Evolutionary conservation across 2,329 filamentous ascomycete genomes (phyloP).

Genomic region (Talaromyces atroroseus): DNA sequence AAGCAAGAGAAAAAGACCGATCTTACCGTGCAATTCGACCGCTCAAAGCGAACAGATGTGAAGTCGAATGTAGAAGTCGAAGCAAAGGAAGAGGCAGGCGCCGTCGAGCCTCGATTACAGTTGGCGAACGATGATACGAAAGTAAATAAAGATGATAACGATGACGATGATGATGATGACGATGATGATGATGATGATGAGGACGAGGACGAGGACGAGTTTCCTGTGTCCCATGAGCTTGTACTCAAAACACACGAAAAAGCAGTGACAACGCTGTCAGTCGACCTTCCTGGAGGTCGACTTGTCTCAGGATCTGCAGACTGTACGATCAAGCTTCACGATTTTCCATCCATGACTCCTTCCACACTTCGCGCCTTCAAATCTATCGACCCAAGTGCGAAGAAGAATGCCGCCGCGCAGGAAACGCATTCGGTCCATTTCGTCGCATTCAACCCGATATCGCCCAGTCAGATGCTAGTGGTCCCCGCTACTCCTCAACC

Average conservation of each 20-base stretch:
- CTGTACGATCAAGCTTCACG: conserved; percentile 85
- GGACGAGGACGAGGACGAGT: conserved; percentile 81
- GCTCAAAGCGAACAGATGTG: conserved; percentile 59
- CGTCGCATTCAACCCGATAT: conserved; percentile 77
- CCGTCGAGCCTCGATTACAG: background rate
- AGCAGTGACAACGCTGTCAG: conserved; percentile 73
- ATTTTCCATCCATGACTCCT: conserved; percentile 92
- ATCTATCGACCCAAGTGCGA: conserved; percentile 77
- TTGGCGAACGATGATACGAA: conserved; percentile 12
- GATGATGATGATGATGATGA: conserved; percentile 58
- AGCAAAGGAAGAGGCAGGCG: background rate
- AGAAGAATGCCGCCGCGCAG: conserved; percentile 63
- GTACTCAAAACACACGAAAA: conserved; percentile 87
- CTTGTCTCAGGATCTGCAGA: conserved; percentile 88
- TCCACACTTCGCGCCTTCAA: conserved; percentile 92
- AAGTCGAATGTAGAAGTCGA: conserved; percentile 26
- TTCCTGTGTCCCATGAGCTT: conserved; percentile 87
- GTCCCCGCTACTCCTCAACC: conserved; percentile 85
- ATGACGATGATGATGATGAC: conserved; percentile 49
- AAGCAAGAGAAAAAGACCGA: conserved; percentile 71
- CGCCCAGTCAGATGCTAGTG: conserved; percentile 75
- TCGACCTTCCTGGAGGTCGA: conserved; percentile 79
- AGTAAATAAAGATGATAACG: conserved; percentile 30
- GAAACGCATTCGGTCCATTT: conserved; percentile 88
- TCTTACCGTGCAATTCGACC: conserved; percentile 73